Percentiles rank a stretch among this genome's conserved stretches.
phyloP scores from a whole-genome alignment of 768 basidiomycete species.

The Strobilomyces confusus region DNA sequence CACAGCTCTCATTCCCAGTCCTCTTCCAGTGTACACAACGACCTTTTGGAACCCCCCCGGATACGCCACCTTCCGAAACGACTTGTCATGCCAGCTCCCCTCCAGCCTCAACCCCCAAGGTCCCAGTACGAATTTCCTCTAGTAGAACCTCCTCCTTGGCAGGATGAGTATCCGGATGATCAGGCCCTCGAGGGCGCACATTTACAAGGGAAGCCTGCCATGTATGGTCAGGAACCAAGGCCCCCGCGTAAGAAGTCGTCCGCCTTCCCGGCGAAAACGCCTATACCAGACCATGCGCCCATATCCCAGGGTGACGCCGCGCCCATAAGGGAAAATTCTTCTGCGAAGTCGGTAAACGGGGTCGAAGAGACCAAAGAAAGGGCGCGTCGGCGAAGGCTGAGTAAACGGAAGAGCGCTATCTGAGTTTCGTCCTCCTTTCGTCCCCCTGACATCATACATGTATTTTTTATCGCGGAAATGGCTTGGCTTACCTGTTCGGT shows the following conservation, averaged over 20 bases:
- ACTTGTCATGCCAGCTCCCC: conserved; percentile 71
- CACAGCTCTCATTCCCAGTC: conserved; percentile 9
- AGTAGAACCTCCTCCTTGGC: neutral
- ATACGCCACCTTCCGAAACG: conserved; percentile 51
- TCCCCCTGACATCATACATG: conserved; percentile 10
- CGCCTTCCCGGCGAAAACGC: conserved; percentile 21
- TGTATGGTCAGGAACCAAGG: conserved; percentile 16
- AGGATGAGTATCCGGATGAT: conserved; percentile 8
- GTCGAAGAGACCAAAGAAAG: conserved; percentile 20
- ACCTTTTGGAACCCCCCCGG: conserved; percentile 15
- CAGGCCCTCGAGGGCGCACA: neutral
- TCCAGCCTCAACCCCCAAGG: conserved; percentile 38
- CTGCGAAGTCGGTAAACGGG: conserved; percentile 13
- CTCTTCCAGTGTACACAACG: conserved; percentile 6
- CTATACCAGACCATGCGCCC: conserved; percentile 25
- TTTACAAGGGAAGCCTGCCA: conserved; percentile 5
- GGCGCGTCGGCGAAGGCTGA: conserved; percentile 30
- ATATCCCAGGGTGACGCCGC: conserved; percentile 9
- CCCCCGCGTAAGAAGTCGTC: conserved; percentile 24
- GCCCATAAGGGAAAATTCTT: conserved; percentile 7
- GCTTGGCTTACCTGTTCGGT: conserved; percentile 14
- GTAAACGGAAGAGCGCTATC: conserved; percentile 30
- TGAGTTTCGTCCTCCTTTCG: conserved; percentile 16
- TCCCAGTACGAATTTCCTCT: conserved; percentile 14
- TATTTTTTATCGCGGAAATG: conserved; percentile 19